Evolutionary conservation across 2,329 filamentous ascomycete species (phyloP).

Genomic region (Cladosporium sphaerospermum): DNA sequence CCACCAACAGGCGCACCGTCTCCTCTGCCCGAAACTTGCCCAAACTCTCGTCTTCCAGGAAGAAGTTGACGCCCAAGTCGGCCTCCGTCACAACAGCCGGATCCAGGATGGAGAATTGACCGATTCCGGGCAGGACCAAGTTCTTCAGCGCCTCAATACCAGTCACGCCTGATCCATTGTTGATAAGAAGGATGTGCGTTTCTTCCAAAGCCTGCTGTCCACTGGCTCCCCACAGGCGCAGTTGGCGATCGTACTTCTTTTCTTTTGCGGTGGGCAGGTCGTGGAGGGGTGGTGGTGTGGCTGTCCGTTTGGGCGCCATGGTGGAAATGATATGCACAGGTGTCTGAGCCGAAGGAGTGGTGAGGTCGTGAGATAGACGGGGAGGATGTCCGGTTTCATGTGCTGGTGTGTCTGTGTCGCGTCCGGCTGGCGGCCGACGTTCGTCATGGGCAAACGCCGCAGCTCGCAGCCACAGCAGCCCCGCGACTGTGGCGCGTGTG

Average conservation of each 20-base stretch:
- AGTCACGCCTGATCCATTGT: constrained; percentile 77
- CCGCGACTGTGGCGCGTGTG: background rate
- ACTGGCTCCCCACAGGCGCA: constrained; percentile 88
- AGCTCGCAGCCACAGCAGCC: background rate
- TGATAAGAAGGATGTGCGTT: constrained; percentile 84
- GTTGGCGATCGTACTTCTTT: constrained; percentile 83
- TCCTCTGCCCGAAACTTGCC: constrained; percentile 74
- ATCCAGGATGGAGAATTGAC: constrained; percentile 86
- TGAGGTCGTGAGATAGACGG: background rate
- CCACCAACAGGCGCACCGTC: constrained; percentile 68
- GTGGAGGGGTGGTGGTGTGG: constrained; percentile 41
- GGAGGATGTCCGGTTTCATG: background rate
- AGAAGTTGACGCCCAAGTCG: constrained; percentile 95
- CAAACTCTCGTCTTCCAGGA: constrained; percentile 71
- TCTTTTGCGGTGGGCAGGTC: constrained; percentile 51
- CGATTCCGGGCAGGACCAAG: constrained; percentile 87
- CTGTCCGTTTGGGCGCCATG: constrained; percentile 17
- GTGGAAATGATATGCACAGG: background rate
- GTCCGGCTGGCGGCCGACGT: background rate
- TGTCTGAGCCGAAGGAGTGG: too few relatives aligned
- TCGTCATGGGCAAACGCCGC: background rate
- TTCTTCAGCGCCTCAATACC: constrained; percentile 94
- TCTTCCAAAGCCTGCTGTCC: constrained; percentile 87
- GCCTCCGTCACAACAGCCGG: constrained; percentile 67
- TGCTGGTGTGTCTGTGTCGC: background rate